Base-by-base conservation (phyloP, 495 filamentous ascomycete species). In the Aspergillus heteromorphus region DNA sequence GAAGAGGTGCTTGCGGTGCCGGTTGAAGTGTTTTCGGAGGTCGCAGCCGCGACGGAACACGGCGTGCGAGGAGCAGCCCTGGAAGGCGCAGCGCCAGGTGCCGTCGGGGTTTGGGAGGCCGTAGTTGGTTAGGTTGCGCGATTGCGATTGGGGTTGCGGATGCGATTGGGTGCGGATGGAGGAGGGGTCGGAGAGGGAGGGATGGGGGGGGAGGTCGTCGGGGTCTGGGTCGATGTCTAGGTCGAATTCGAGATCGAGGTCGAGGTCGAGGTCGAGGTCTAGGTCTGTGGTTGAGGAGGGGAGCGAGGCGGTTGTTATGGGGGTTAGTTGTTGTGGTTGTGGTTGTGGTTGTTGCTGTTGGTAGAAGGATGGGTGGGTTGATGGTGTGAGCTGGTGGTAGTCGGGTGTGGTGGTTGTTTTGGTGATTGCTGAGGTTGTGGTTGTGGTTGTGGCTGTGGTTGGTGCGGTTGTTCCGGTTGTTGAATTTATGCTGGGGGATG, bases 21-120 rank as follows among this genome's bases (percentile, higher is more conserved):
- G 71, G 61, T 83, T 83, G 66, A 75, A 83, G 59, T 86, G 83
- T 59, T 86, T 86, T 21, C 83, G 75, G 31, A 86, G 71, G 59
- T 86, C 83, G 61, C 83, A 86, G 51, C 79, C 80, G 21, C 83
- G 73, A 6, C 76, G 79, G 59, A 86, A 86, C 0, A 70, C 45
- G 3, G 81, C 73, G 47, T 75, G 72, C 1, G 81, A 84, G 13
- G 78, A 70, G 60, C 83, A 86, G 14, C 75, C 74, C 1, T 76
- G 80, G 60, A 81, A 79, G 7, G 75, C 76, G 61, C 83, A 86
- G 31, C 73, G 76, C 81, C 80, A 85, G 40, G 60, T 63, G 0
- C 66, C 67, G 6, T 72, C 68, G 4, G 57, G 53, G 6, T 63
- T 60, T 16, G 57, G 64, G 29, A 65, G 63, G 0, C 71, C 71